Evolutionary conservation across 306 rosid species (phyloP), one percentile per base, ranked within the genome.

Genomic region (Inga oerstediana): DNA sequence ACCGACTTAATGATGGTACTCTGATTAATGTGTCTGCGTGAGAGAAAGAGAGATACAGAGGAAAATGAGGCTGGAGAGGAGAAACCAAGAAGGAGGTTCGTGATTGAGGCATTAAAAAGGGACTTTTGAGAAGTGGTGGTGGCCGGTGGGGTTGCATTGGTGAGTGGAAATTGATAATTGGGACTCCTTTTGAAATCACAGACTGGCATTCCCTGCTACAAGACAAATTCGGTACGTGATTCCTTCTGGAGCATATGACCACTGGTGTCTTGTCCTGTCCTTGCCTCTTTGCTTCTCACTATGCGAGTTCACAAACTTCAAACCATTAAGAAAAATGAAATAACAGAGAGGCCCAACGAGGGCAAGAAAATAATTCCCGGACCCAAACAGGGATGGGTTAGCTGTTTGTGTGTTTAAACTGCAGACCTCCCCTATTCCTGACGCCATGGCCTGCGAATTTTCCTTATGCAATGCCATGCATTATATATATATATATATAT

Each of bases 171-270:
- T 76, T 56, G 88, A 74, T 80, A 7, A 80, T 80, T 83, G 82
- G 81, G 56, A 77, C 19, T 72, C 80, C 76, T 84, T 34, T 58
- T 5, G 37, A 76, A 77, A 12, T 80, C 71, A 77, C 79, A 77
- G 68, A 61, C 80, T 67, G 79, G 79, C 77, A 49, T 15, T 80
- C 72, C 17, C 10, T 77, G 85, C 87, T 85, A 88, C 73, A 10
- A 85, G 91, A 88, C 88, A 88, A 88, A 67, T 46, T 74, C 68
- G 81, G 84, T 80, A 7, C 67, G 91, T 49, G 22, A 30, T 59
- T 10, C 79, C 58, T 79, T 77, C 35, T 85, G 84, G 88, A 74
- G 74, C 87, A 85, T 88, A 83, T 80, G 90, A 80, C 80, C 24
- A 35, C 17, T 20, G 76, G 79, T 66, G 81, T 72, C 80, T 24